Evolutionary conservation across 2,329 filamentous ascomycete species (phyloP).

Genomic region (Davidsoniella australis): DNA sequence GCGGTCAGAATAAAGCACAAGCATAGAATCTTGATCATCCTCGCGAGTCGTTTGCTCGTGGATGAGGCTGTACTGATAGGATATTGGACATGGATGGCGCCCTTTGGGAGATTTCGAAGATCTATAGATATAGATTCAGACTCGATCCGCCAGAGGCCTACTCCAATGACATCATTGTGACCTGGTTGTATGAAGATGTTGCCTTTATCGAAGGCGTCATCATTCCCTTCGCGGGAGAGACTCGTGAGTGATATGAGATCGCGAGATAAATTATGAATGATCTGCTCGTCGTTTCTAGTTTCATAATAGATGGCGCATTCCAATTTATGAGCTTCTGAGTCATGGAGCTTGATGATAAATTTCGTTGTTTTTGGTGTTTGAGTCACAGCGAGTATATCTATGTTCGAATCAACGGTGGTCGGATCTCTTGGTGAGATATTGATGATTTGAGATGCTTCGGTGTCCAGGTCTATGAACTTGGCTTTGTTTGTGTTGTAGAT

Average conservation of each 20-base stretch:
- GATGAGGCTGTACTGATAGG: too few relatives aligned
- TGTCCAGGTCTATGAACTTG: too few relatives aligned
- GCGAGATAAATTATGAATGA: background rate
- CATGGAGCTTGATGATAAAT: background rate
- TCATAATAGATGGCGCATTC: conserved; percentile 1
- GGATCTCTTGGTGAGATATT: too few relatives aligned
- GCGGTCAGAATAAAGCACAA: too few relatives aligned
- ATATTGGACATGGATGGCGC: too few relatives aligned
- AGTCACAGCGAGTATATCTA: background rate
- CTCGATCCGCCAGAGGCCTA: background rate
- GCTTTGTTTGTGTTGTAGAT: too few relatives aligned
- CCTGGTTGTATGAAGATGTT: background rate
- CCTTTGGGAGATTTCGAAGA: background rate
- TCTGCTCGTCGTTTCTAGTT: background rate
- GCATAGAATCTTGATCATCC: too few relatives aligned
- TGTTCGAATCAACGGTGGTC: too few relatives aligned
- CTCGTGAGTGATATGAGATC: background rate
- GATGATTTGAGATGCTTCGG: too few relatives aligned
- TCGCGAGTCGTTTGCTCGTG: too few relatives aligned
- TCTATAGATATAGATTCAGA: background rate
- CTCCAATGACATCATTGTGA: too few relatives aligned
- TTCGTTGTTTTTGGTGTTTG: background rate
- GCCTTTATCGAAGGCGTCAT: background rate
- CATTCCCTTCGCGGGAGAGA: background rate
- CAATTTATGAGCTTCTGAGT: background rate